Evolutionary conservation across 2,329 filamentous ascomycete genomes (phyloP).

Genomic region (Aspergillus sp.): DNA sequence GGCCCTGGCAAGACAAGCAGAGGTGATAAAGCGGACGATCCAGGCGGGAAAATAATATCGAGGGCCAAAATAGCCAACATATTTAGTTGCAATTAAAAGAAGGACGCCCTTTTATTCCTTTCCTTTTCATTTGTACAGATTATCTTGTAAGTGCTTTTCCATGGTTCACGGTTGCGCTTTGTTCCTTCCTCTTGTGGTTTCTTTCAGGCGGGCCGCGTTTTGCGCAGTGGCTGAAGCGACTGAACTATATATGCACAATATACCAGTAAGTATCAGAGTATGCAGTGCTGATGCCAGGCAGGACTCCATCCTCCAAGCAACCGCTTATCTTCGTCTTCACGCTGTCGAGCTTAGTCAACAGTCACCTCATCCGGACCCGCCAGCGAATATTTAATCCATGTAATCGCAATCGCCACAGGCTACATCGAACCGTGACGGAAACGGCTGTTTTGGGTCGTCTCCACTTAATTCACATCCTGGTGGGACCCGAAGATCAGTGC

Average conservation of each 20-base stretch:
- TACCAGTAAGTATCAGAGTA: not conserved
- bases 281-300: not conserved
- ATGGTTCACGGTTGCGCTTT: not conserved
- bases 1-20: not conserved
- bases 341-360: conserved; percentile 21
- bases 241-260: not conserved
- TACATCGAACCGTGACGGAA: conserved; percentile 24
- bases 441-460: conserved; percentile 23
- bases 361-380: conserved; percentile 16
- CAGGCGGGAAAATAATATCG: conserved; percentile 6
- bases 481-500: conserved; percentile 43
- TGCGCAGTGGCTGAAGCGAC: not conserved
- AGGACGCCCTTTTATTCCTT: not conserved
- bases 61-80: not conserved
- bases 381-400: not conserved
- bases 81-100: not conserved
- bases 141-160: no score
- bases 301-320: not conserved
- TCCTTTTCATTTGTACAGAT: not conserved
- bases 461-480: conserved; percentile 14
- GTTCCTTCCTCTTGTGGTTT: not conserved
- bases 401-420: conserved; percentile 3
- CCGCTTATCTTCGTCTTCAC: conserved; percentile 5
- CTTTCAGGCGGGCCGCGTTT: not conserved
- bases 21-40: conserved; percentile 8